Evolutionary conservation across 371 early-diverging fungal genomes (phyloP).

Genomic region (Zychaea mexicana): DNA sequence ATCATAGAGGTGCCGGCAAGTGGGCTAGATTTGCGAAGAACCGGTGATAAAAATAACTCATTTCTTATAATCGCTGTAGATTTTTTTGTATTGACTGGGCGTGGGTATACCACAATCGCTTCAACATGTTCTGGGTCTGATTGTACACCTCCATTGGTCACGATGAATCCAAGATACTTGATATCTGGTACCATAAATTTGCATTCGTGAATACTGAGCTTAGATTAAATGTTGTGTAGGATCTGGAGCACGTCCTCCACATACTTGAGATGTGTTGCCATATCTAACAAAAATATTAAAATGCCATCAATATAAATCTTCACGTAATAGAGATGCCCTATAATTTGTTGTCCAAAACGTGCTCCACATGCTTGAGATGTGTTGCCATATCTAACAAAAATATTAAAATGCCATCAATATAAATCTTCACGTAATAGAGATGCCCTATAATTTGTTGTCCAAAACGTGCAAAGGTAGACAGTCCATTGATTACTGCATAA

Average conservation of each 20-base stretch:
- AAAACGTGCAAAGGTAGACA: not conserved
- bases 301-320: not conserved
- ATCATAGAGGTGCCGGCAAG: not conserved
- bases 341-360: too few relatives aligned
- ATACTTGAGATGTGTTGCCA: not conserved
- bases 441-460: not conserved
- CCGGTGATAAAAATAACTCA: not conserved
- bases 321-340: not conserved
- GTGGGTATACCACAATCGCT: not conserved
- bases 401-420: not conserved
- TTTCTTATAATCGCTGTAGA: not conserved
- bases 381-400: not conserved
- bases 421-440: not conserved
- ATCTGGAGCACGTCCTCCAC: too few relatives aligned
- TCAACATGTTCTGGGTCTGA: not conserved
- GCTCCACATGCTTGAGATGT: not conserved
- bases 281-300: not conserved
- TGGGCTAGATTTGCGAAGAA: not conserved
- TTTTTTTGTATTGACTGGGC: not conserved
- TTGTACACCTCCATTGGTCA: not conserved
- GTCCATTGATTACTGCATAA: not conserved
- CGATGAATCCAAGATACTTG: not conserved
- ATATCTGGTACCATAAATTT: not conserved
- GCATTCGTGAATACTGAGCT: not conserved
- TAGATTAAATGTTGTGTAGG: not conserved